Percentiles rank a stretch among this genome's conserved stretches.
These are phyloP conservation scores for Amphibolis antarctica DNA, from an alignment of 106 monocot genomes.

Conservation along the genomic window DNA sequence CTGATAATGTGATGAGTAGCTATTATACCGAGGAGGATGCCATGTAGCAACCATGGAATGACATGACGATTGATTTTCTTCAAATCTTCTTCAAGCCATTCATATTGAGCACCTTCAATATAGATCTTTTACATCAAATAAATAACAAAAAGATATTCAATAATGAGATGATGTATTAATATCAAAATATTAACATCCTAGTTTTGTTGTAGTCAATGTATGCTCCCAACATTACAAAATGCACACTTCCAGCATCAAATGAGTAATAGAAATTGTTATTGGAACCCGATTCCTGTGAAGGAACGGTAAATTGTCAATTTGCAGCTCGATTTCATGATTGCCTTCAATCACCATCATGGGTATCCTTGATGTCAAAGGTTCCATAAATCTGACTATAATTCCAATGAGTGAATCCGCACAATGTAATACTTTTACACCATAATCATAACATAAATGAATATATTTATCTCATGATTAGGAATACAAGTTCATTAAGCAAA, in stretches of 20 bases:
- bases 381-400: slow-evolving; percentile 54
- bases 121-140: not conserved
- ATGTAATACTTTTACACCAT: too few species aligned
- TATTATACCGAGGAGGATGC: slow-evolving; percentile 95
- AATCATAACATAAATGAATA: too few species aligned
- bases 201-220: slow-evolving; percentile 73
- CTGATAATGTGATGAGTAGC: slow-evolving; percentile 83
- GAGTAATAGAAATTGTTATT: slow-evolving; percentile 81
- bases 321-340: slow-evolving; percentile 87
- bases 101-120: slow-evolving; percentile 56
- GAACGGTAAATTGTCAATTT: slow-evolving; percentile 68
- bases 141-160: not conserved
- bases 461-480: too few species aligned
- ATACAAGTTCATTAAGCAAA: too few species aligned
- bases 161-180: not conserved
- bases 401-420: not conserved
- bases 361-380: slow-evolving; percentile 61
- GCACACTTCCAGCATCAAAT: slow-evolving; percentile 80
- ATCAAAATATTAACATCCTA: slow-evolving; percentile 21
- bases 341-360: slow-evolving; percentile 98
- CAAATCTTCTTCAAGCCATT: slow-evolving; percentile 61
- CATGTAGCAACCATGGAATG: slow-evolving; percentile 83
- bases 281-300: slow-evolving; percentile 53
- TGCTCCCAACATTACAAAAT: slow-evolving; percentile 85
- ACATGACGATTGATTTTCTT: slow-evolving; percentile 28